Conservation (phyloP, 1,139 yeast species). For the Suzukiozyma palmioleophila region DNA sequence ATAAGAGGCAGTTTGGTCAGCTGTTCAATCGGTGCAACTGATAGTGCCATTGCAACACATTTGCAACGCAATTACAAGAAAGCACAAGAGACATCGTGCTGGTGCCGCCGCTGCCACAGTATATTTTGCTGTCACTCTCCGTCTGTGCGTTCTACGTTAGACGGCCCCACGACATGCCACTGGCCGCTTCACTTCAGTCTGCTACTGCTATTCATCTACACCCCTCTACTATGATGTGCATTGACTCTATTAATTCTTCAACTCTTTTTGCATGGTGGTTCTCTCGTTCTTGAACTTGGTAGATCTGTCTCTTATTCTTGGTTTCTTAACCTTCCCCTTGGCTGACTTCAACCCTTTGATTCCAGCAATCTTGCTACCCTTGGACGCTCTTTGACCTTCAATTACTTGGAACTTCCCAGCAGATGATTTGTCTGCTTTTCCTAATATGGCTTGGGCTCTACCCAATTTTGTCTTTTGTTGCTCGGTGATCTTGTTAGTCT, state of each 20-base stretch:
- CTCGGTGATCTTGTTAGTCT: conserved; percentile 40
- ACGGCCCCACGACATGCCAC: no score
- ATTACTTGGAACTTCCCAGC: conserved; percentile 47
- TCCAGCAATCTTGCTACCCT: conserved; percentile 58
- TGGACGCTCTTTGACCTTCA: conserved; percentile 82
- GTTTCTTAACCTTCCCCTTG: conserved; percentile 51
- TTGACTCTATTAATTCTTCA: conserved; percentile 6
- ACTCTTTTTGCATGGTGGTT: conserved; percentile 17
- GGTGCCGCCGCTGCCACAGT: no score
- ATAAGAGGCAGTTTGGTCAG: no score
- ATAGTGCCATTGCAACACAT: no score
- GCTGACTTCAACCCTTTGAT: conserved; percentile 49
- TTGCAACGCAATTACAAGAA: no score
- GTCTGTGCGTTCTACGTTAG: no score
- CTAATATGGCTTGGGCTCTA: conserved; percentile 68
- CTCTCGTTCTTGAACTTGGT: conserved; percentile 50
- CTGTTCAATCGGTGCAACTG: no score
- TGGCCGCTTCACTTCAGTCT: no score
- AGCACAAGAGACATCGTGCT: no score
- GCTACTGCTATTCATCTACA: not conserved
- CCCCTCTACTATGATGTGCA: not conserved
- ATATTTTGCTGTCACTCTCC: no score
- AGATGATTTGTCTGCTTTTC: conserved; percentile 74
- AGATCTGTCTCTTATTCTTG: conserved; percentile 64
- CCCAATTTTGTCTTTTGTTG: conserved; percentile 75